Evolutionary conservation across 371 early-diverging fungal genomes (phyloP).

Genomic region (Apophysomyces trapeziformis): DNA sequence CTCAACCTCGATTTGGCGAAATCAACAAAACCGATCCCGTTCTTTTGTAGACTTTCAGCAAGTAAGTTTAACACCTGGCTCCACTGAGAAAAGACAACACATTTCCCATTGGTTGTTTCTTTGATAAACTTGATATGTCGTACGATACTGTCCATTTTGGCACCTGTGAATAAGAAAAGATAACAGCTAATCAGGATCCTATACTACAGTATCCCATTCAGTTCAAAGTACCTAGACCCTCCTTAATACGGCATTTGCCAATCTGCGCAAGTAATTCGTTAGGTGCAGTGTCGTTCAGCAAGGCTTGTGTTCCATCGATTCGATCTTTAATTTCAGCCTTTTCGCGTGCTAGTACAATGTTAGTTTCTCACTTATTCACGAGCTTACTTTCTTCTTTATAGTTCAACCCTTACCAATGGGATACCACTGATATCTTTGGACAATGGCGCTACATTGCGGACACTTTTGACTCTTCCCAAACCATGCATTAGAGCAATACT

Average conservation of each 20-base stretch:
- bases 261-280: conserved; percentile 15
- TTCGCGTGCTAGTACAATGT: not conserved
- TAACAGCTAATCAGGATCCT: not conserved
- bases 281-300: not conserved
- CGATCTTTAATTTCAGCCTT: not conserved
- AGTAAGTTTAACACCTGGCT: conserved; percentile 60
- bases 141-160: conserved; percentile 68
- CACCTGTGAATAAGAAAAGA: conserved; percentile 24
- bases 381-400: too few relatives aligned
- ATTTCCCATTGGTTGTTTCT: conserved; percentile 51
- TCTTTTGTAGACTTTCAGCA: conserved; percentile 46
- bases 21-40: conserved; percentile 56
- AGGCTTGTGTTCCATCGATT: not conserved
- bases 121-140: conserved; percentile 61
- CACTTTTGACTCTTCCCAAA: conserved; percentile 30
- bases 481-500: conserved; percentile 35
- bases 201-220: not conserved
- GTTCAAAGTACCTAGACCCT: conserved; percentile 20
- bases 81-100: conserved; percentile 77
- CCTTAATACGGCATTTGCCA: conserved; percentile 13
- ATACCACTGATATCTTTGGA: conserved; percentile 32
- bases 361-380: not conserved
- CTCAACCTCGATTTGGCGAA: conserved; percentile 25
- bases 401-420: conserved; percentile 25
- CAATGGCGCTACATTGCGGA: conserved; percentile 37